Evolutionary conservation across 805 yeast genomes (phyloP).

Genomic region (Candida nemodendra): DNA sequence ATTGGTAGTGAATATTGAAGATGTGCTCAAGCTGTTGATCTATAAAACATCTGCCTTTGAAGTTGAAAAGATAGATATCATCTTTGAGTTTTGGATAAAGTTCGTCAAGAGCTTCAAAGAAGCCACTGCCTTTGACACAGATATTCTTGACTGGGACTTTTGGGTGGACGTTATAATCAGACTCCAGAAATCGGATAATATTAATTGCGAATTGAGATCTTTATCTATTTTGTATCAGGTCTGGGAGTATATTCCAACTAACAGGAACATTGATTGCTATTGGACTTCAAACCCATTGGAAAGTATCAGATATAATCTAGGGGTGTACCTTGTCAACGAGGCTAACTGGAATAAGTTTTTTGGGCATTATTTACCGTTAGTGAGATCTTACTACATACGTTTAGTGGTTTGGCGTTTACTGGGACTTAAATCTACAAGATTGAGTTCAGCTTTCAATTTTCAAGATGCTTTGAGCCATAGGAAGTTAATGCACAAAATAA

Average conservation of each 20-base stretch:
- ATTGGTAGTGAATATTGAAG: conserved; percentile 23
- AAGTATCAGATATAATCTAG: conserved; percentile 47
- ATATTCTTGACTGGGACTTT: conserved; percentile 64
- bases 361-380: conserved; percentile 78
- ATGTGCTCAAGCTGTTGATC: conserved; percentile 22
- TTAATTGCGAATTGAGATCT: conserved; percentile 60
- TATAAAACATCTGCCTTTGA: conserved; percentile 26
- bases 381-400: conserved; percentile 66
- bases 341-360: conserved; percentile 55
- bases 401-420: conserved; percentile 63
- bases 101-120: conserved; percentile 24
- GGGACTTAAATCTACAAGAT: conserved; percentile 30
- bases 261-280: conserved; percentile 7
- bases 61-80: conserved; percentile 21
- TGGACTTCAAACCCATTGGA: conserved; percentile 44
- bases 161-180: conserved; percentile 63
- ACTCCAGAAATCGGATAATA: conserved; percentile 62
- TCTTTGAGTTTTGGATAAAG: conserved; percentile 24
- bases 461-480: conserved; percentile 17
- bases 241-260: conserved; percentile 65
- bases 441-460: conserved; percentile 11
- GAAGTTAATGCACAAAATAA: conserved; percentile 23
- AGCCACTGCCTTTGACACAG: conserved; percentile 12
- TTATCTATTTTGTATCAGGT: conserved; percentile 66
- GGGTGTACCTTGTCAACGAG: conserved; percentile 52